Evolutionary conservation across 805 yeast genomes (phyloP).

Genomic region (Phaffomyces antillensis): DNA sequence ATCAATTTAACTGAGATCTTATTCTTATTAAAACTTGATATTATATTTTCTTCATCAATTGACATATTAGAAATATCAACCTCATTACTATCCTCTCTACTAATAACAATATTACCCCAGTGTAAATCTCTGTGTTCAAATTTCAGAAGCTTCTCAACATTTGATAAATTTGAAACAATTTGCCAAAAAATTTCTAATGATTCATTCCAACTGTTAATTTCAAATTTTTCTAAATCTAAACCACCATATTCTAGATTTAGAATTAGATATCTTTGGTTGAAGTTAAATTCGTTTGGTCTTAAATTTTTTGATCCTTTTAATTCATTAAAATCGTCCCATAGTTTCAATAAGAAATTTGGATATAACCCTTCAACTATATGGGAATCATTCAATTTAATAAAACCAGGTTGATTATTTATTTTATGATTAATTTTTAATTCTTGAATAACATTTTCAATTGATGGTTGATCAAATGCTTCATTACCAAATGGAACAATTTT

Average conservation of each 20-base stretch:
- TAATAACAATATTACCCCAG: constrained; percentile 55
- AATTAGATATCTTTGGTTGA: constrained; percentile 27
- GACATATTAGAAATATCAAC: constrained; percentile 13
- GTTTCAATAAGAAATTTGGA: constrained; percentile 32
- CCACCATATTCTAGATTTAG: constrained; percentile 36
- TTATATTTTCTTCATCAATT: constrained; percentile 9
- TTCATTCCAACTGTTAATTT: constrained; percentile 32
- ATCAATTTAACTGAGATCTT: constrained; percentile 39
- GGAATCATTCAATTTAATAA: constrained; percentile 35
- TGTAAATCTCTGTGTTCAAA: constrained; percentile 72
- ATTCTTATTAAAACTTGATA: not conserved
- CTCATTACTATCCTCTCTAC: constrained; percentile 15
- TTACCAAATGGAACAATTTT: constrained; percentile 49
- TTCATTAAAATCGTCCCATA: constrained; percentile 37
- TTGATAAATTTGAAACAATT: constrained; percentile 39
- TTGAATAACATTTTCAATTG: constrained; percentile 35
- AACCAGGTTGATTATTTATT: constrained; percentile 36
- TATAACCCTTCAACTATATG: constrained; percentile 40
- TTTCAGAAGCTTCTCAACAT: constrained; percentile 42
- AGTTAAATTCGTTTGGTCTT: constrained; percentile 32
- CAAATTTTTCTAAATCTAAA: constrained; percentile 36
- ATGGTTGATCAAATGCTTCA: constrained; percentile 33
- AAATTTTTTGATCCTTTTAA: constrained; percentile 25
- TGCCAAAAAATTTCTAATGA: constrained; percentile 45
- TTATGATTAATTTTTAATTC: constrained; percentile 39